A percentile compares a stretch with the other conserved stretches of the same genome.
phyloP scores from a whole-genome alignment of 2,329 filamentous ascomycete species.

The Chalaropsis thielavioides region DNA sequence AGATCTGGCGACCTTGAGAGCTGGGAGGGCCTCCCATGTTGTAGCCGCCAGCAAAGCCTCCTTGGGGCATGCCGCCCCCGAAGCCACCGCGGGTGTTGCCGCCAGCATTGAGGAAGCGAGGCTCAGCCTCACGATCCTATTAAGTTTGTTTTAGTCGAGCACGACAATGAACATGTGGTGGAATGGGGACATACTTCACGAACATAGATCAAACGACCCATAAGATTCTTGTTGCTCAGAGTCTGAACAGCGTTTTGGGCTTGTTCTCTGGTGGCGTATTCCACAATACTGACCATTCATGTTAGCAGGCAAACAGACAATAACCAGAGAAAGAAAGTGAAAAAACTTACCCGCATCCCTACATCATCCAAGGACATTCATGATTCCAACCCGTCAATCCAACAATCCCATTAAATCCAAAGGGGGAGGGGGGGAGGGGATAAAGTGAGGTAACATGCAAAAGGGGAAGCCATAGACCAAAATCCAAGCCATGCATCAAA shows the following conservation, averaged over 20 bases:
- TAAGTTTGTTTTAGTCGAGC: constrained; percentile 1
- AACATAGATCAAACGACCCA: constrained; percentile 97
- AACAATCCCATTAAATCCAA: constrained; percentile 70
- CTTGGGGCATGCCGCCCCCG: constrained; percentile 25
- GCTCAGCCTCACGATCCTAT: constrained; percentile 94
- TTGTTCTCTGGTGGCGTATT: constrained; percentile 99
- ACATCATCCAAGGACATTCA: constrained; percentile 70
- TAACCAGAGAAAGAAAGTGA: background rate
- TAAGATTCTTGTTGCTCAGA: constrained; percentile 97
- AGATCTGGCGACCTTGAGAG: constrained; percentile 68
- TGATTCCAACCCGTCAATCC: constrained; percentile 90
- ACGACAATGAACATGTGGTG: background rate
- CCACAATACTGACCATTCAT: constrained; percentile 66
- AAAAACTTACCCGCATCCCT: constrained; percentile 94
- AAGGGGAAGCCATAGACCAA: constrained; percentile 31
- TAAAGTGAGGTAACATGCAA: background rate
- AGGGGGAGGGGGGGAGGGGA: constrained; percentile 47
- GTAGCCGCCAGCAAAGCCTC: constrained; percentile 37
- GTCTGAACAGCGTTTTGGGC: constrained; percentile 93
- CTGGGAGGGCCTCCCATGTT: constrained; percentile 37
- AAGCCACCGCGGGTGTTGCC: constrained; percentile 41
- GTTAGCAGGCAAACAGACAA: constrained; percentile 4
- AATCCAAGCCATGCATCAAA: constrained; percentile 40
- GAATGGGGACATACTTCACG: constrained; percentile 56
- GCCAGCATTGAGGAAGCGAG: constrained; percentile 71